Conservation (phyloP, 176 grass and related monocot species). For the Musa schizocarpa region DNA sequence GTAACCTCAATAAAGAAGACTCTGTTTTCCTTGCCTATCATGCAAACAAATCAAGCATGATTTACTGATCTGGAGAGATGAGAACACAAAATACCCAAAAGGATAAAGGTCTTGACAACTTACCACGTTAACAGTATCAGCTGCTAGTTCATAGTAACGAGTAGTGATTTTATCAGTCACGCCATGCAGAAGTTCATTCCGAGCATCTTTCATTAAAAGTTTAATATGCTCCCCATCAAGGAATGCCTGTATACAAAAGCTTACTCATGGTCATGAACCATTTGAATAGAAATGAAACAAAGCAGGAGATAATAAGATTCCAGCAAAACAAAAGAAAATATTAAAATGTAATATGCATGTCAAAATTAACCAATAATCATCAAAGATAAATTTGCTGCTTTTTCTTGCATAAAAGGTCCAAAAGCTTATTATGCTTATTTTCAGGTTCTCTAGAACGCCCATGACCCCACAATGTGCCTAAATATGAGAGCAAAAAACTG, state of each 20-base stretch:
- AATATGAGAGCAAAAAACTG: too few species aligned
- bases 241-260: constrained; percentile 46
- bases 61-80: neutral
- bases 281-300: constrained; percentile 7
- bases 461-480: too few species aligned
- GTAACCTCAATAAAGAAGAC: constrained; percentile 82
- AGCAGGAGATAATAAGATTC: neutral
- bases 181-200: constrained; percentile 39
- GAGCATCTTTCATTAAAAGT: constrained; percentile 69
- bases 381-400: too few species aligned
- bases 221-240: constrained; percentile 54
- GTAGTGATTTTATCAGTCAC: constrained; percentile 67
- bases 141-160: constrained; percentile 75
- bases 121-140: constrained; percentile 89
- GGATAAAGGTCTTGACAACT: constrained; percentile 25
- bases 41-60: constrained; percentile 1
- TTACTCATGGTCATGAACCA: neutral
- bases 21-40: constrained; percentile 82
- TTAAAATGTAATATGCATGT: neutral
- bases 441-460: too few species aligned
- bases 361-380: neutral
- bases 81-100: neutral
- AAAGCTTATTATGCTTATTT: too few species aligned
- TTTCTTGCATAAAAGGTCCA: too few species aligned
- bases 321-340: neutral